Conservation (phyloP, 352 stramenopile genomes). For the Salisapilia sapeloensis region DNA sequence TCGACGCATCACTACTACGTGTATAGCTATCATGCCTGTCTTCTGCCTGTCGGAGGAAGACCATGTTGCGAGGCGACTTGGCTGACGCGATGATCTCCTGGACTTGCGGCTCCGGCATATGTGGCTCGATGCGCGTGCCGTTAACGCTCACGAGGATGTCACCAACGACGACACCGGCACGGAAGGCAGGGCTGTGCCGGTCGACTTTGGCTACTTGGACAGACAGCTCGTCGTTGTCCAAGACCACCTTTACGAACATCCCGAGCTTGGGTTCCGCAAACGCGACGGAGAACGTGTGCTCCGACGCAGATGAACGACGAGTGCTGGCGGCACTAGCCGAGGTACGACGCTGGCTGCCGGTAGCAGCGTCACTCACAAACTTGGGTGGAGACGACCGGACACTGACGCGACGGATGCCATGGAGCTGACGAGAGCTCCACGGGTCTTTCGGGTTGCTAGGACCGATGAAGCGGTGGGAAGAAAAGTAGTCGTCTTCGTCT, state of each 20-base stretch:
- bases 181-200: conserved; percentile 24
- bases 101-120: conserved; percentile 44
- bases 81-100: conserved; percentile 37
- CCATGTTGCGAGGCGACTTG: conserved; percentile 22
- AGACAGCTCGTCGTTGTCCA: conserved; percentile 24
- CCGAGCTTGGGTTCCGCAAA: conserved; percentile 35
- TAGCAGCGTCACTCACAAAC: conserved; percentile 32
- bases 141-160: conserved; percentile 51
- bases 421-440: conserved; percentile 19
- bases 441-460: conserved; percentile 24
- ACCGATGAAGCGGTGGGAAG: conserved; percentile 46
- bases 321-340: conserved; percentile 16
- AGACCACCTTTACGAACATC: conserved; percentile 28
- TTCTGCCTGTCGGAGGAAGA: conserved; percentile 21
- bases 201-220: conserved; percentile 41
- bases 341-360: conserved; percentile 6
- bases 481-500: conserved; percentile 15
- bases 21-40: conserved; percentile 6
- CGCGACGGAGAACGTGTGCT: conserved; percentile 43
- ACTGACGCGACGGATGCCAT: conserved; percentile 35
- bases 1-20: conserved; percentile 10
- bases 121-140: conserved; percentile 27
- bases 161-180: conserved; percentile 29
- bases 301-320: conserved; percentile 2
- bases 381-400: conserved; percentile 46